Percentiles rank a stretch among this genome's conserved stretches.
phyloP scores from a whole-genome alignment of 208 protist species.

The Trypanosoma caninum region DNA sequence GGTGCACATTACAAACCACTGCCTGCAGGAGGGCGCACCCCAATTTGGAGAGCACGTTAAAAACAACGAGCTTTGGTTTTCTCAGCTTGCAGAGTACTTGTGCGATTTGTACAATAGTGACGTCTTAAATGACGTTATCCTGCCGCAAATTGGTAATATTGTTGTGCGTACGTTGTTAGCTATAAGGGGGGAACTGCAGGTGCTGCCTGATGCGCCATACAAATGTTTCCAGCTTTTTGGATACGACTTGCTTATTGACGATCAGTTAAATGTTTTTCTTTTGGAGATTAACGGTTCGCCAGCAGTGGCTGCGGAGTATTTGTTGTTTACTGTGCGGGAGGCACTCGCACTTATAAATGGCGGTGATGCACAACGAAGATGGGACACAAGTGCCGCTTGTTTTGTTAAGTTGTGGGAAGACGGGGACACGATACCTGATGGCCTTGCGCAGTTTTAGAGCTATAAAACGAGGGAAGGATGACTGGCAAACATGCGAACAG shows the following conservation, averaged over 20 bases:
- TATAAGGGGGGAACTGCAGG: slow-evolving; percentile 45
- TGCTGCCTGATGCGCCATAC: slow-evolving; percentile 53
- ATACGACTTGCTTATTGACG: slow-evolving; percentile 87
- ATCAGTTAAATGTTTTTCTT: slow-evolving; percentile 59
- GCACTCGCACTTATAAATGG: slow-evolving; percentile 41
- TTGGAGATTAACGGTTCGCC: slow-evolving; percentile 91
- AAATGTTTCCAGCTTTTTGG: slow-evolving; percentile 89
- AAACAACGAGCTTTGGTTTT: slow-evolving; percentile 89
- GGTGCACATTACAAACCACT: slow-evolving; percentile 90
- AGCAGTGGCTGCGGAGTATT: slow-evolving; percentile 63
- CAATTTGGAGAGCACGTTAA: slow-evolving; percentile 71
- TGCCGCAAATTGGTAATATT: slow-evolving; percentile 67
- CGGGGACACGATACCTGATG: slow-evolving; percentile 52
- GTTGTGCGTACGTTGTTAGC: slow-evolving; percentile 69
- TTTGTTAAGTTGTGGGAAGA: slow-evolving; percentile 73
- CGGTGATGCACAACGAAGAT: slow-evolving; percentile 25
- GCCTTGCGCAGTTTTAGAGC: too few relatives aligned
- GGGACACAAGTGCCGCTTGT: slow-evolving; percentile 46
- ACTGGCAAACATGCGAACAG: too few relatives aligned
- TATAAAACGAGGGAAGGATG: too few relatives aligned
- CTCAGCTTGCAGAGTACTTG: slow-evolving; percentile 59
- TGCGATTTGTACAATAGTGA: slow-evolving; percentile 31
- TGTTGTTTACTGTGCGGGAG: slow-evolving; percentile 47
- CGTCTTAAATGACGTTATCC: slow-evolving; percentile 39
- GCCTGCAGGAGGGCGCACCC: slow-evolving; percentile 53